Base-by-base conservation (phyloP, 257 asterid species). In the Salvia rosmarinus region DNA sequence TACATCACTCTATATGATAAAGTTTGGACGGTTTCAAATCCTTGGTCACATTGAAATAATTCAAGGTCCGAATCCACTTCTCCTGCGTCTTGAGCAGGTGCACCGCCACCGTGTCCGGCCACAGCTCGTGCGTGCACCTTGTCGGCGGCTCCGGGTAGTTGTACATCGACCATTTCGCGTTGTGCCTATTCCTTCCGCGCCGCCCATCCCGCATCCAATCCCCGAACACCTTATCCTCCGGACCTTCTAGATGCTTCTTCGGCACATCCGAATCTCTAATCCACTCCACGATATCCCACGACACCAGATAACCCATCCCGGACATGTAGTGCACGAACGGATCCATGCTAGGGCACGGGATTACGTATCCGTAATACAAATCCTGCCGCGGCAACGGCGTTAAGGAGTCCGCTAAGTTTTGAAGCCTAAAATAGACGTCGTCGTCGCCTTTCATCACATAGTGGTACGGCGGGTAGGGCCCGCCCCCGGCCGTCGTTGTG, bases 281-380 rank as follows among this genome's bases (percentile, higher is more conserved):
- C 98, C 98, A 93, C 80, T 90, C 95, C 0, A 81, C 96, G 2
- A 87, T 81, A 47, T 92, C 98, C 98, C 98, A 92, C 4, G 97
- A 88, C 5, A 93, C 86, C 14, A 93, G 69, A 63, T 90, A 90
- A 0, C 98, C 98, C 98, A 93, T 93, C 9, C 98, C 98, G 16
- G 98, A 90, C 98, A 93, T 93, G 81, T 93, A 93, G 28, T 83
- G 88, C 12, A 76, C 83, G 32, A 88, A 93, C 0, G 98, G 97
- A 21, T 93, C 89, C 97, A 90, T 90, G 51, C 96, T 93, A 0
- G 86, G 85, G 64, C 97, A 93, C 1, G 98, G 98, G 37, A 93
- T 86, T 1, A 93, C 97, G 57, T 83, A 93, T 0, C 98, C 98
- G 5, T 84, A 93, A 83, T 93, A 90, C 75, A 93, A 67, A 58